phyloP scores from a whole-genome alignment of 1,284 basidiomycete species.

The Ceratobasidium sp. region DNA sequence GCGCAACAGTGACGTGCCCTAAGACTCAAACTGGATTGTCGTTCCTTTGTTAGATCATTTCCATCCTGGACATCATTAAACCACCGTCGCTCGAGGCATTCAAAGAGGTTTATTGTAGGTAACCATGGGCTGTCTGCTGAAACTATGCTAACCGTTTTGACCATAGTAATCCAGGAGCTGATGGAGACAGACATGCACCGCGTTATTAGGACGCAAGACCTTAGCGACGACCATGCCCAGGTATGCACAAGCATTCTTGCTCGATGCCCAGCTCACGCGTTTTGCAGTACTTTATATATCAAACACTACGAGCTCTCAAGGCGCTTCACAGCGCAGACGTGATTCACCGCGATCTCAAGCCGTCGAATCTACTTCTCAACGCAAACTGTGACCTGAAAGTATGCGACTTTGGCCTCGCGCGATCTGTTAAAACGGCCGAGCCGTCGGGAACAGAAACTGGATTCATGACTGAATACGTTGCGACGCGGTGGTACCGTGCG shows the following conservation, averaged over 20 bases:
- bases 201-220: constrained; percentile 77
- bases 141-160: constrained; percentile 42
- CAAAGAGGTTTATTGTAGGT: constrained; percentile 88
- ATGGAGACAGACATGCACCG: constrained; percentile 81
- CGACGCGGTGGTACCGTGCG: constrained; percentile 85
- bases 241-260: constrained; percentile 44
- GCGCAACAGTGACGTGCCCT: constrained; percentile 27
- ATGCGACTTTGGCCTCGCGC: constrained; percentile 85
- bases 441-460: constrained; percentile 84
- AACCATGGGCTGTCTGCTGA: neutral
- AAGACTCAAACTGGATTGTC: constrained; percentile 30
- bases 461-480: constrained; percentile 96
- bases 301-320: constrained; percentile 91
- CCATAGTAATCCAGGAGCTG: constrained; percentile 77
- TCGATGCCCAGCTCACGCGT: constrained; percentile 46
- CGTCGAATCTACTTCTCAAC: constrained; percentile 92
- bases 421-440: constrained; percentile 84
- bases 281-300: constrained; percentile 77
- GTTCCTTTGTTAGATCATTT: constrained; percentile 74
- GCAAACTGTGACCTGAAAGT: constrained; percentile 97
- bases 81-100: constrained; percentile 87
- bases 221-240: constrained; percentile 90
- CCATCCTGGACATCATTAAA: constrained; percentile 93
- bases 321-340: constrained; percentile 94
- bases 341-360: constrained; percentile 94